A percentile compares a stretch with the other conserved stretches of the same genome.
Conservation (phyloP, 2,329 filamentous ascomycete species). For the Botrytis tulipae region DNA sequence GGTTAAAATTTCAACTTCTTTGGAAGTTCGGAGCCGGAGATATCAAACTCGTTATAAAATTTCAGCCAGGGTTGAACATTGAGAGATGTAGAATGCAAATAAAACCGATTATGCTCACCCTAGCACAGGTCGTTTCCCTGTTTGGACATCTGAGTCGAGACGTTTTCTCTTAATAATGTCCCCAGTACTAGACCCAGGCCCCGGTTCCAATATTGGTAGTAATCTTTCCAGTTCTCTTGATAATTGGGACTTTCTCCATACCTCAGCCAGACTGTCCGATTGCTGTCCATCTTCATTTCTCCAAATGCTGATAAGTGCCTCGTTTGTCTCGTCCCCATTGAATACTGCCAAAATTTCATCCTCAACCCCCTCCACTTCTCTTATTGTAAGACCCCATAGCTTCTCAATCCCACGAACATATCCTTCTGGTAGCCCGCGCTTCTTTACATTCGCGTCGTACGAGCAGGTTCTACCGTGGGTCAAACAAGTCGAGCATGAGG, state of each 20-base stretch:
- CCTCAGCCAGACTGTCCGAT: slow-evolving; percentile 34
- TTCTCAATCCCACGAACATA: slow-evolving; percentile 73
- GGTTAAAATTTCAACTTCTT: neutral
- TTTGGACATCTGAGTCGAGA: slow-evolving; percentile 28
- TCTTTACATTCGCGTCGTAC: slow-evolving; percentile 72
- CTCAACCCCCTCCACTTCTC: slow-evolving; percentile 49
- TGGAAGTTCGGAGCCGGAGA: neutral
- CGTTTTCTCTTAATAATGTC: slow-evolving; percentile 34
- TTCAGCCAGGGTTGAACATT: neutral
- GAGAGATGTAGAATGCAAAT: neutral
- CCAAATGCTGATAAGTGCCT: slow-evolving; percentile 36
- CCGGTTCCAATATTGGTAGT: slow-evolving; percentile 34
- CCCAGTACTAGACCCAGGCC: slow-evolving; percentile 3
- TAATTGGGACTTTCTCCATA: slow-evolving; percentile 38
- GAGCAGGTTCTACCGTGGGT: slow-evolving; percentile 51
- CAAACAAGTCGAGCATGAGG: slow-evolving; percentile 61
- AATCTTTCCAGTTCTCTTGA: slow-evolving; percentile 37
- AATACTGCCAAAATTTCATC: slow-evolving; percentile 47
- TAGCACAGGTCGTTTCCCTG: slow-evolving; percentile 21
- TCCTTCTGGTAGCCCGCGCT: slow-evolving; percentile 72
- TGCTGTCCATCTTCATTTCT: slow-evolving; percentile 31
- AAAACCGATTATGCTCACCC: neutral
- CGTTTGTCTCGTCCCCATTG: slow-evolving; percentile 41
- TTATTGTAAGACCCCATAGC: slow-evolving; percentile 54
- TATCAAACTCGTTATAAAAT: neutral